Evolutionary conservation across 805 yeast genomes (phyloP).

Genomic region (Clavispora fructus): DNA sequence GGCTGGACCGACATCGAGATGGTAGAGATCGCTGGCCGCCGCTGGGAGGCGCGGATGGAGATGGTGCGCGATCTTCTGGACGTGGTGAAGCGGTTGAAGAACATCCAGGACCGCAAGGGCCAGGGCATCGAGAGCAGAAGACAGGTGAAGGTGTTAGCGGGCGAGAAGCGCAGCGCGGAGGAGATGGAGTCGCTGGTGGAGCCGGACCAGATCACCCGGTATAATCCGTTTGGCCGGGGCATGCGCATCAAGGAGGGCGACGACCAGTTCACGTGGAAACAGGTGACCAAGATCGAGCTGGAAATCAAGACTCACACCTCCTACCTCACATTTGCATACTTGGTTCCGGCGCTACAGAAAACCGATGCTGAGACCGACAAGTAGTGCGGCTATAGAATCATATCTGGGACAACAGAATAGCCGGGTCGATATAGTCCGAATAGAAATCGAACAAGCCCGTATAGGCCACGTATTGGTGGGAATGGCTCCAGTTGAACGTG

Average conservation of each 20-base stretch:
- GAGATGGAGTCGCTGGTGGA: conserved; percentile 12
- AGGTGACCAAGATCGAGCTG: conserved; percentile 76
- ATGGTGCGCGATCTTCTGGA: conserved; percentile 82
- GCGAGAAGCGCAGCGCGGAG: conserved; percentile 16
- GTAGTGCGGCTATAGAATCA: neutral
- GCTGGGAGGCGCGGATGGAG: conserved; percentile 86
- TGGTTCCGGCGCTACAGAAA: conserved; percentile 12
- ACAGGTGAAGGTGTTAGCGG: conserved; percentile 26
- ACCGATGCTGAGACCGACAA: neutral
- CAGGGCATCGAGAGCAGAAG: conserved; percentile 60
- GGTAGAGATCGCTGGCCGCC: conserved; percentile 82
- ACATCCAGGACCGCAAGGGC: conserved; percentile 63
- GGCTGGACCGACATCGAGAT: conserved; percentile 88
- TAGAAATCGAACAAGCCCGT: too few species aligned
- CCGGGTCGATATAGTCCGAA: too few species aligned
- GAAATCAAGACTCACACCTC: conserved; percentile 94
- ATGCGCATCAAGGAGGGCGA: conserved; percentile 85
- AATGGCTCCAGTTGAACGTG: too few species aligned
- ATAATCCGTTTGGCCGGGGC: conserved; percentile 93
- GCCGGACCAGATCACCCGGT: conserved; percentile 19
- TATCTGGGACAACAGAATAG: too few species aligned
- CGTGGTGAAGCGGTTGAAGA: conserved; percentile 69
- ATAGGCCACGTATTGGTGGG: too few species aligned
- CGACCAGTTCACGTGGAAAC: conserved; percentile 67
- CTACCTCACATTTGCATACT: conserved; percentile 82